Evolutionary conservation across 345 rosid genomes (phyloP).

Genomic region (Aquilaria yunnanensis): DNA sequence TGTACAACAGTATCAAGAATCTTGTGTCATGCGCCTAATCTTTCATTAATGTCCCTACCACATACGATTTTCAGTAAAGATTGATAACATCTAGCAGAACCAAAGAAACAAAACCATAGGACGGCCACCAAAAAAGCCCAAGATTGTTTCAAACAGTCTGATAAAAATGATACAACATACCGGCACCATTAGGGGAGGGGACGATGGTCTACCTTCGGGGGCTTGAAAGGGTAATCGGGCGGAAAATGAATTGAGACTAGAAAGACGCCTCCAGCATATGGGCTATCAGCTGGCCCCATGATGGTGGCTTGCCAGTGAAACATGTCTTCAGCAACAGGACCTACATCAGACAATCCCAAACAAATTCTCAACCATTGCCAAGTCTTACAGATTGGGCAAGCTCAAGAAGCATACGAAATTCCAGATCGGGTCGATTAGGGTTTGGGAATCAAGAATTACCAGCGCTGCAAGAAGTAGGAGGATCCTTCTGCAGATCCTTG

Average conservation of each 20-base stretch:
- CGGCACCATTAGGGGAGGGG: too few relatives aligned
- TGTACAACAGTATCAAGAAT: too few relatives aligned
- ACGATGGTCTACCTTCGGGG: conserved; percentile 23
- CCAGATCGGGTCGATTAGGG: too few relatives aligned
- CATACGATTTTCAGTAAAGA: not conserved
- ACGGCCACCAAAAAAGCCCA: too few relatives aligned
- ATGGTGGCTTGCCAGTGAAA: conserved; percentile 41
- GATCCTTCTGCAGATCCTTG: conserved; percentile 16
- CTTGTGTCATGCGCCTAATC: too few relatives aligned
- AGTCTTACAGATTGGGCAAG: too few relatives aligned
- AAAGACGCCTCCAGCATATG: conserved; percentile 32
- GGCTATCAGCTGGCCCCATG: conserved; percentile 42
- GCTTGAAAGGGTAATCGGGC: conserved; percentile 38
- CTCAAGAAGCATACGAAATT: too few relatives aligned
- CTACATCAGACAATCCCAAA: conserved; percentile 3
- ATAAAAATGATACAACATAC: too few relatives aligned
- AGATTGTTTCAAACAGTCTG: too few relatives aligned
- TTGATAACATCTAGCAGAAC: not conserved
- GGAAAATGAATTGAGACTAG: conserved; percentile 38
- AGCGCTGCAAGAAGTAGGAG: conserved; percentile 15
- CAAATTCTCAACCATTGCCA: too few relatives aligned
- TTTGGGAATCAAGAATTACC: not conserved
- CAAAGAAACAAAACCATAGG: not conserved
- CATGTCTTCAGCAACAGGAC: conserved; percentile 42
- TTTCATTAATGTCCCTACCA: too few relatives aligned